Evolutionary conservation across 257 asterid species (phyloP).

Genomic region (Fraxinus quadrangulata): DNA sequence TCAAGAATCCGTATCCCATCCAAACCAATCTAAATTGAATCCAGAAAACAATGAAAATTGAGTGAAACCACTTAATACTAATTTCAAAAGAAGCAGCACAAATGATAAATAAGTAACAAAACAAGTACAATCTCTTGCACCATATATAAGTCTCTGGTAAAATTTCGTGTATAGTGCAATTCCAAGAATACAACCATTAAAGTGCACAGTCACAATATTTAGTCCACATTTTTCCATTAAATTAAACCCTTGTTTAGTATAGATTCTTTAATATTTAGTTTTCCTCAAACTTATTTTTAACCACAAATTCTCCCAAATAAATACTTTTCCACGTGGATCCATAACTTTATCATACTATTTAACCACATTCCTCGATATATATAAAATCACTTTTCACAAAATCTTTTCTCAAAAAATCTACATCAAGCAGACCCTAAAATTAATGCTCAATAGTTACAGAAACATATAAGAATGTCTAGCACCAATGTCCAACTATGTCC

Average conservation of each 20-base stretch:
- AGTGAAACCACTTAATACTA: background rate
- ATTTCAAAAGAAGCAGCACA: conserved; percentile 1
- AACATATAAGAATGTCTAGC: conserved; percentile 3
- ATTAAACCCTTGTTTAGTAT: background rate
- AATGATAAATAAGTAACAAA: background rate
- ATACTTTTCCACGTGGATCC: too few species aligned
- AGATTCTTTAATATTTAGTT: too few species aligned
- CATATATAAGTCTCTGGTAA: background rate
- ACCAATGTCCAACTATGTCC: conserved; percentile 17
- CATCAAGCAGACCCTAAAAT: too few species aligned
- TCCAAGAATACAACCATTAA: background rate
- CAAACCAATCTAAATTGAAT: conserved; percentile 65
- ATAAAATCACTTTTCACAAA: too few species aligned
- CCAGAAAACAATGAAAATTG: conserved; percentile 6
- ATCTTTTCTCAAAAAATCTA: too few species aligned
- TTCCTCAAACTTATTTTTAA: too few species aligned
- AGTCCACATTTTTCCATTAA: background rate
- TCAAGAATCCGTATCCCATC: conserved; percentile 85
- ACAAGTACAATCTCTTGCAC: background rate
- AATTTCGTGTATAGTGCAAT: background rate
- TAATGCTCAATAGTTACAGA: conserved; percentile 3
- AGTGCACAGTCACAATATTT: background rate
- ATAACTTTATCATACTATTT: too few species aligned
- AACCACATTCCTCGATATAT: too few species aligned
- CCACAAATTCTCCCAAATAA: too few species aligned